Evolutionary conservation across 495 filamentous ascomycete genomes (phyloP).

Genomic region (Hyaloscypha finlandica): DNA sequence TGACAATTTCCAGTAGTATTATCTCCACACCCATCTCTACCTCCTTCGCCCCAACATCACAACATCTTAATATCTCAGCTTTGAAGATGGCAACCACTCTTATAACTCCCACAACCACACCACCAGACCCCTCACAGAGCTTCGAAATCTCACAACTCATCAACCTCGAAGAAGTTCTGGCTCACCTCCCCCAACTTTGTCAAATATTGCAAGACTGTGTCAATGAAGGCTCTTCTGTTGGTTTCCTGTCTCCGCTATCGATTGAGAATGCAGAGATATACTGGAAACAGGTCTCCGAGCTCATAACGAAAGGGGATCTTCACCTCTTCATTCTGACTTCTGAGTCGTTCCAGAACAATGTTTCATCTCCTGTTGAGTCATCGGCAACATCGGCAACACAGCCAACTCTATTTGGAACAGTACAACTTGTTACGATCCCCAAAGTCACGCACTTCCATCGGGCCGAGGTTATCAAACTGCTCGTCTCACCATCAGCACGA

Average conservation of each 20-base stretch:
- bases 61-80: no score
- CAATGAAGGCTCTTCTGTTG: constrained; percentile 17
- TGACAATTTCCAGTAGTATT: no score
- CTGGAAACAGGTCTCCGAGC: neutral
- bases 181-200: constrained; percentile 1
- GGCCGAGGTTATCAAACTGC: constrained; percentile 10
- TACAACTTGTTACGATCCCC: constrained; percentile 6
- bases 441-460: constrained; percentile 14
- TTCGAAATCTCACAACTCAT: constrained; percentile 3
- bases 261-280: neutral
- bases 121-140: neutral
- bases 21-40: no score
- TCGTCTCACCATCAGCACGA: constrained; percentile 7
- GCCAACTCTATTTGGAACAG: constrained; percentile 1
- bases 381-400: no score
- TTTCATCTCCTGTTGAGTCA: no score
- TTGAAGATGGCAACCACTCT: no score
- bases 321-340: constrained; percentile 17
- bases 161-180: neutral
- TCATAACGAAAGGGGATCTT: neutral
- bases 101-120: no score
- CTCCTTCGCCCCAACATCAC: no score
- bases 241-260: constrained; percentile 11
- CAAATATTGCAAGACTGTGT: constrained; percentile 16
- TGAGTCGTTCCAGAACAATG: neutral